Evolutionary conservation across 345 rosid genomes (phyloP).

Genomic region (Streptanthus diversifolius): DNA sequence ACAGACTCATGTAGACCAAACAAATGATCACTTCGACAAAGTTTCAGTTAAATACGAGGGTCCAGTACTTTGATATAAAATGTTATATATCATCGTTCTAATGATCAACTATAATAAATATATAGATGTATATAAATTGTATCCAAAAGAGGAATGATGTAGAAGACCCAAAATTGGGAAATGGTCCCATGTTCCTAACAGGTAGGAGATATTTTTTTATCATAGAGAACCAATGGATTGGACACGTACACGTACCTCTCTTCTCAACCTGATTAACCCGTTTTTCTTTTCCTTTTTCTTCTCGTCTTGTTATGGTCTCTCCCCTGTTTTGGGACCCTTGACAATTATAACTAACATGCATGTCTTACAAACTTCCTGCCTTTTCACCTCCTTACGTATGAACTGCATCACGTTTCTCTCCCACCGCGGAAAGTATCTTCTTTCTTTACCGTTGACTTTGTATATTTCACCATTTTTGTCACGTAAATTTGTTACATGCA

Average conservation of each 20-base stretch:
- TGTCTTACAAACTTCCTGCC: conserved; percentile 3
- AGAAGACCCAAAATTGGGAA: conserved; percentile 13
- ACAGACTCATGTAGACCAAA: no score
- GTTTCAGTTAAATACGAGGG: neutral
- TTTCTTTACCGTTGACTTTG: neutral
- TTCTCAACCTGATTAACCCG: conserved; percentile 12
- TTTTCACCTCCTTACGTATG: neutral
- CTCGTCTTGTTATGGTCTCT: neutral
- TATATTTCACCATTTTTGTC: neutral
- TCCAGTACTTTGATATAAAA: neutral
- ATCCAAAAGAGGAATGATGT: conserved; percentile 20
- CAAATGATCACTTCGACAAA: neutral
- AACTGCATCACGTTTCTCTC: conserved; percentile 3
- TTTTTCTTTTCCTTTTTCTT: neutral
- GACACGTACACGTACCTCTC: conserved; percentile 28
- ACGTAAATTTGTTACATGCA: neutral
- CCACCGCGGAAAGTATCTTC: neutral
- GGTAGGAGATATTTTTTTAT: conserved; percentile 35
- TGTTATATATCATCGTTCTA: neutral
- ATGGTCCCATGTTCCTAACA: conserved; percentile 33
- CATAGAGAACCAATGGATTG: conserved; percentile 18
- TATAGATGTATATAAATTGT: neutral
- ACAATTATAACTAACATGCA: conserved; percentile 20
- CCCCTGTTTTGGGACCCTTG: conserved; percentile 27
- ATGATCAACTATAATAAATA: neutral